Evolutionary conservation across 192 early-diverging fungal genomes (phyloP), one percentile per base, ranked within the genome.

Genomic region (Coemansia javaensis): DNA sequence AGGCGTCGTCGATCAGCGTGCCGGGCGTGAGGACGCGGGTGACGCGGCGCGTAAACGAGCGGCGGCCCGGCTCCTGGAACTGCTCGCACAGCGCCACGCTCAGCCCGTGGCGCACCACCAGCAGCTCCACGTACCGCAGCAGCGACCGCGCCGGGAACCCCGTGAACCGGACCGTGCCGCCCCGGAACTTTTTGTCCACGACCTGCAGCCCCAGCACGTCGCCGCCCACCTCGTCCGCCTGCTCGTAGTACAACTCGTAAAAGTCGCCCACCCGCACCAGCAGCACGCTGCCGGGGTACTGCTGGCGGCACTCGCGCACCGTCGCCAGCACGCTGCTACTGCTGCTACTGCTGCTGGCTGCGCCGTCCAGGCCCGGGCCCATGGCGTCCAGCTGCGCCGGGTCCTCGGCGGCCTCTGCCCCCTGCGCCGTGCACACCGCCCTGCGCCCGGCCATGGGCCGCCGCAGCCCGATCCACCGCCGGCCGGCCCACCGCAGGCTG

Each of bases 21-120:
- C 92, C 94, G 0, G 90, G 85, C 0, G 91, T 93, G 36, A 93
- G 81, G 37, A 94, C 85, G 2, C 92, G 61, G 4, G 82, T 82
- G 10, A 98, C 82, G 13, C 65, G 71, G 31, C 94, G 66, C 1
- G 79, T 69, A 39, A 90, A 82, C 22, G 69, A 57, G 7, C 73
- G 41, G 24, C 61, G 59, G 36, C 63, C 47, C 0, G 60, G 56
- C 40, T 79, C 75, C 22, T 77, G 59, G 30, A 73, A 79, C 53
- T 90, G 85, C 44, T 87, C 88, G 53, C 84, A 87, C 7, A 90
- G 47, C 0, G 85, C 88, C 0, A 90, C 82, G 18, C 79, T 75
- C 27, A 75, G 51, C 17, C 77, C 56, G 36, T 83, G 77, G 7
- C 67, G 66, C 13, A 65, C 76, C 1, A 90, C 83, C 8, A 90